phyloP scores from a whole-genome alignment of 2,329 filamentous ascomycete genomes.

The Epicoccum sorghinum region DNA sequence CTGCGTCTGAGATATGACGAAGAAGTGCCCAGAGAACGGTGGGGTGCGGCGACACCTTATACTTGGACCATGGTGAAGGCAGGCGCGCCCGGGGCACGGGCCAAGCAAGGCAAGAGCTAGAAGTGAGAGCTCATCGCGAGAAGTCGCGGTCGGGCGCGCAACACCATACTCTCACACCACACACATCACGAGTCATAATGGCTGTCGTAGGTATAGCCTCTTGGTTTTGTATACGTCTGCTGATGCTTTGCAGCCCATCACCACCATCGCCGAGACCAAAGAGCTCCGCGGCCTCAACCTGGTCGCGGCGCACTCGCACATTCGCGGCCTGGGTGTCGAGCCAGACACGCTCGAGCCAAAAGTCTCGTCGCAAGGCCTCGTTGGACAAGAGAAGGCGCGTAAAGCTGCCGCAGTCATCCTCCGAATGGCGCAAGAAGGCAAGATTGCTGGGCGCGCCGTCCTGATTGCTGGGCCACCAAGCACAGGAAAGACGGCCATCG shows the following conservation, averaged over 20 bases:
- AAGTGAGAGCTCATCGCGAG: slow-evolving; percentile 12
- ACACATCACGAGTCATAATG: slow-evolving; percentile 30
- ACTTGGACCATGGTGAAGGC: slow-evolving; percentile 7
- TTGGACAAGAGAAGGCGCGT: slow-evolving; percentile 94
- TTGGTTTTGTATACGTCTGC: neutral
- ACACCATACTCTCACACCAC: slow-evolving; percentile 1
- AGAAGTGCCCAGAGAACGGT: neutral
- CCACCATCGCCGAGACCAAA: slow-evolving; percentile 91
- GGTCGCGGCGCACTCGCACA: slow-evolving; percentile 97
- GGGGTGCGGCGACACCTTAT: neutral
- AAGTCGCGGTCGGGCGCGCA: slow-evolving; percentile 14
- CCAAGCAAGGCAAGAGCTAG: neutral
- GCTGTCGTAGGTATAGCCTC: slow-evolving; percentile 35
- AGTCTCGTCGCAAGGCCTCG: slow-evolving; percentile 84
- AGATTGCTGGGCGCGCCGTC: slow-evolving; percentile 94
- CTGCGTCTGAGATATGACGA: too few relatives aligned
- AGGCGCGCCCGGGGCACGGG: neutral
- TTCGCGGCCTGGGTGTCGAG: slow-evolving; percentile 93
- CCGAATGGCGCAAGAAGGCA: slow-evolving; percentile 98
- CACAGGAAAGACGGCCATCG: slow-evolving; percentile 97
- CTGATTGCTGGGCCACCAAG: slow-evolving; percentile 94
- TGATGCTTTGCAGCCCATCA: slow-evolving; percentile 56
- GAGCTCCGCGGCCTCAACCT: slow-evolving; percentile 96
- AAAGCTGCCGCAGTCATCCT: slow-evolving; percentile 96
- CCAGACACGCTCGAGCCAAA: slow-evolving; percentile 88